A percentile compares a stretch with the other conserved stretches of the same genome.
phyloP scores from a whole-genome alignment of 2,329 filamentous ascomycete species.

The Claviceps sp. region DNA sequence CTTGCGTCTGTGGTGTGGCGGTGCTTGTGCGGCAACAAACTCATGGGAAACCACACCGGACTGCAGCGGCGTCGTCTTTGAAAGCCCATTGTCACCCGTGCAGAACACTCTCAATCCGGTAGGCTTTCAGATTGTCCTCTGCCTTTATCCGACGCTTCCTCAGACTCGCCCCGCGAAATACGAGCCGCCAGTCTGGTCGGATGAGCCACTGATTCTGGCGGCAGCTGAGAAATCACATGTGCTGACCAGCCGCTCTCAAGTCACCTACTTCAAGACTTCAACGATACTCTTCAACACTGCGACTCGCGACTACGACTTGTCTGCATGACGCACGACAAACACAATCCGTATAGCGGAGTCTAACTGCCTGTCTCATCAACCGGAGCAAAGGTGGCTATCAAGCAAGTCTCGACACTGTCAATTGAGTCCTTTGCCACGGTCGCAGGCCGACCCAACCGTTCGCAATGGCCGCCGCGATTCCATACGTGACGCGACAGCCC shows the following conservation, averaged over 20 bases:
- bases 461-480: slow-evolving; percentile 28
- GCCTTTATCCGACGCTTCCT: not conserved
- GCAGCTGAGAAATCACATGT: not conserved
- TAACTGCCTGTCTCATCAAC: not conserved
- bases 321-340: not conserved
- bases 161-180: not conserved
- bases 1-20: slow-evolving; percentile 3
- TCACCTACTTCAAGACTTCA: not conserved
- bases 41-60: not conserved
- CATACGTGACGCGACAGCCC: slow-evolving; percentile 27
- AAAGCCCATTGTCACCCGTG: not conserved
- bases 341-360: not conserved
- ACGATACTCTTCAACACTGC: not conserved
- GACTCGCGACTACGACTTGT: not conserved
- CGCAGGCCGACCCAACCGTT: not conserved
- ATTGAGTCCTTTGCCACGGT: not conserved
- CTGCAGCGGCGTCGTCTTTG: not conserved
- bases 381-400: not conserved
- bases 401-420: not conserved
- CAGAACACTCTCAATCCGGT: slow-evolving; percentile 13
- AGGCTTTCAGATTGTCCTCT: not conserved
- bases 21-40: slow-evolving; percentile 2
- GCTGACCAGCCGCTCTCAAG: not conserved
- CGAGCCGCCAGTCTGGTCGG: not conserved
- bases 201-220: slow-evolving; percentile 1